Base-by-base conservation (phyloP, 1,284 basidiomycete species). In the Sanghuangporus sanghuang region DNA sequence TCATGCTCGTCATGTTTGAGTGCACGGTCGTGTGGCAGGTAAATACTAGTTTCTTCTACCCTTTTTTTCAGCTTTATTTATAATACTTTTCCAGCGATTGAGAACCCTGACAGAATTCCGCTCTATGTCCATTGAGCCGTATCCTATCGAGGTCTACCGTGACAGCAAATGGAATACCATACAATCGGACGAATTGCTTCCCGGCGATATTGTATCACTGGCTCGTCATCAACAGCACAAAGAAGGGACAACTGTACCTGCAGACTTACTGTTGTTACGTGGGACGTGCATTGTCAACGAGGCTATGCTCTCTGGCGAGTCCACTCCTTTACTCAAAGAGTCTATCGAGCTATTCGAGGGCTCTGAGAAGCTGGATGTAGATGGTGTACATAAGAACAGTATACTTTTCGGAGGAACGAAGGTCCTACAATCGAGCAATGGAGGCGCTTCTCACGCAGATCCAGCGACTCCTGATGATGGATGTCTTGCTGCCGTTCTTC, bases 1-100 rank as follows among this genome's bases (percentile, higher is more conserved):
- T 98, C 83, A 98, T 98, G 96, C 81, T 98, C 57, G 78, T 98
- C 60, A 90, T 96, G 66, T 98, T 98, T 72, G 96, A 98, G 77
- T 97, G 95, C 77, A 98, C 96, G 1, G 94, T 96, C 44, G 95
- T 98, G 23, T 98, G 91, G 85, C 95, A 97, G 87, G 92, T 91
- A 68, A 62, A 86, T 75, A 48, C 2, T 14, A n/a, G 21, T 4
- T 12, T 32, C 2, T 5, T 27, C 18, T 2, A 44, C 5, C 21
- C 35, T 48, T 7, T 21, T n/a, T 61, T 18, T 21, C 9, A n/a
- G 4, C 11, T 16, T 18, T 38, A 52, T 66, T 72, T 8, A 73
- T 54, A 9, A 46, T 39, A 64, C 49, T 32, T 58, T 8, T 32
- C 39, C 72, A 96, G 91, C 91, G 95, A 23, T 82, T 97, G 16